Evolutionary conservation across 148 eudicot species (phyloP), one percentile per base, ranked within the genome.

Genomic region (Drosera capensis): DNA sequence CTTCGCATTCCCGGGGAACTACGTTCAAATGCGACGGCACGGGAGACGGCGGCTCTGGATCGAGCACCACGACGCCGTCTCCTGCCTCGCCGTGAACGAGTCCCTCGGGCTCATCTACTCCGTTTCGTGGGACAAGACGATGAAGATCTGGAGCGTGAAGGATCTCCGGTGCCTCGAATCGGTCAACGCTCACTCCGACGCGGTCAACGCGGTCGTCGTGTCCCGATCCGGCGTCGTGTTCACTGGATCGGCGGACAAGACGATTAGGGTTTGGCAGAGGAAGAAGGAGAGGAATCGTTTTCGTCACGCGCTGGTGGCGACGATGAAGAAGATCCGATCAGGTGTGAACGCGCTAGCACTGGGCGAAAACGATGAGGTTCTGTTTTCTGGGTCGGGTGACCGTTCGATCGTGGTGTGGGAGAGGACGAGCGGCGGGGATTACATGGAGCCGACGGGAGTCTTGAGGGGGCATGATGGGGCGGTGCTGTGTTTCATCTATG

Each of bases 11-110:
- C 94, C 90, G 0, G 54, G 53, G n/a, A 82, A 66, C 48, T 82
- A 87, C 70, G 78, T 82, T 22, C 53, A 48, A 20, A 71, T 87
- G 18, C 56, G 94, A 14, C 74, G 94, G 0, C 94, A 87, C 30
- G n/a, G n/a, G n/a, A 70, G 54, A 35, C 76, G 53, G 23, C 62
- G 71, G 1, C 71, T 82, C 0, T 87, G 94, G 94, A 63, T 82
- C 6, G 65, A 79, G 23, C 96, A 87, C 49, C 38, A 87, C 63
- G 96, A 87, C 68, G 82, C 94, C 46, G 90, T 87, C 13, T 79
- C 96, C 0, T 64, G 80, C 1, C 58, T 86, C 0, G 63, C 73
- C 0, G 59, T 55, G 0, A 15, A 25, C 0, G 14, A 5, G 24
- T 36, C 9, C 1, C 46, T 29, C 23, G 45, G 39, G 2, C 45